phyloP scores from a whole-genome alignment of 2,329 filamentous ascomycete genomes.

The Neofusicoccum laricinum region DNA sequence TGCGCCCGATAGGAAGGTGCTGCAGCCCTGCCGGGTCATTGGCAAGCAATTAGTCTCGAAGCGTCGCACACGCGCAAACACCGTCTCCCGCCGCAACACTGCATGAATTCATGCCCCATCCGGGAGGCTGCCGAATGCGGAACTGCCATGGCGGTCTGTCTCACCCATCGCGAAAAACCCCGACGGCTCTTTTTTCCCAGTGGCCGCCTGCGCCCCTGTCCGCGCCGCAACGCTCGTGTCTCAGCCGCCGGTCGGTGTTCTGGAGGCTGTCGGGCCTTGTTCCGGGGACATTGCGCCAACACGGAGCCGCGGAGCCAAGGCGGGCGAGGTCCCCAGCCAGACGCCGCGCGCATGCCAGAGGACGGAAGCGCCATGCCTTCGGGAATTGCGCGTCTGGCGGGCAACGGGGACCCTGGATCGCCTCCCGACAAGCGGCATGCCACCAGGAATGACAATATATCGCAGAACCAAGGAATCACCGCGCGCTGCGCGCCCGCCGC shows the following conservation, averaged over 20 bases:
- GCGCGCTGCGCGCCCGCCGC: not conserved
- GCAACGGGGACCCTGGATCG: not conserved
- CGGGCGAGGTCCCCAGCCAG: too few species aligned
- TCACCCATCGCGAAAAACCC: not conserved
- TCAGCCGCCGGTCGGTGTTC: not conserved
- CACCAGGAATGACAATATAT: not conserved
- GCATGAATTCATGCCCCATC: not conserved
- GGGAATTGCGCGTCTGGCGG: not conserved
- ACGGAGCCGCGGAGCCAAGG: too few species aligned
- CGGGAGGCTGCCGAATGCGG: slow-evolving; percentile 1
- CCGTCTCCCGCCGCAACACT: not conserved
- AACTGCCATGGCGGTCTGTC: not conserved
- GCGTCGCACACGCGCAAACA: not conserved
- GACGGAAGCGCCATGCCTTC: not conserved
- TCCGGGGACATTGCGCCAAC: not conserved
- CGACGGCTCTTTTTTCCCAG: not conserved
- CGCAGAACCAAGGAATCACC: not conserved
- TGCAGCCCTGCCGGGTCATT: slow-evolving; percentile 11
- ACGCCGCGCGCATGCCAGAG: slow-evolving; percentile 1
- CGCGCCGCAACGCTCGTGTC: not conserved
- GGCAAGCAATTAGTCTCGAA: slow-evolving; percentile 12
- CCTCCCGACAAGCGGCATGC: not conserved
- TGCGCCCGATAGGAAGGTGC: slow-evolving; percentile 7
- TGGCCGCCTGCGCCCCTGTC: not conserved
- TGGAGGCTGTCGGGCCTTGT: not conserved